Evolutionary conservation across 2,329 filamentous ascomycete genomes (phyloP), one percentile per base, ranked within the genome.

Genomic region (Epichloe amarillans): DNA sequence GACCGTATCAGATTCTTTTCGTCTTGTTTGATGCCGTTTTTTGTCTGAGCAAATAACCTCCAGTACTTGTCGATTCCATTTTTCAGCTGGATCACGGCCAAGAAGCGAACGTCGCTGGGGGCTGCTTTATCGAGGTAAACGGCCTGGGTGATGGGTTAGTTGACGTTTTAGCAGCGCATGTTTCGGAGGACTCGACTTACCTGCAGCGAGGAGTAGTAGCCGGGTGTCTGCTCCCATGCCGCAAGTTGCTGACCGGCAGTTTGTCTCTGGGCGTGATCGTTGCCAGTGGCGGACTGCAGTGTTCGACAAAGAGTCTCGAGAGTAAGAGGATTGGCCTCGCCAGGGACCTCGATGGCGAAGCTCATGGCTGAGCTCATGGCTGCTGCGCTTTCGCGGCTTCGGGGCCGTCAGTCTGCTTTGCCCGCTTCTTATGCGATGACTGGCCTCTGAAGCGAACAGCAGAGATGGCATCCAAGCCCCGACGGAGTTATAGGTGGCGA

Each of bases 51-150:
- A 76, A 88, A 62, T n/a, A 69, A 58, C 14, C 93, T 79, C 93
- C 93, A 98, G 67, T 89, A 88, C 64, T 85, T 89, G 64, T 97
- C 91, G 66, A 97, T 90, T 50, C 90, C 93, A 66, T 97, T 96
- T 66, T 97, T 97, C 50, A 98, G 76, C 64, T 95, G 87, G 58
- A 97, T 95, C 52, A 97, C 81, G 50, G 91, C 86, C 11, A 96
- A 82, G 61, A 95, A 89, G 54, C 93, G 86, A 49, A 91, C 79
- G 60, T 94, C 83, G 52, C 80, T 69, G 1, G 88, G 86, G 1
- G 94, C 72, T 2, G 81, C 80, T 54, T 81, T 82, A 69, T 95
- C 86, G 55, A 95, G 76, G 64, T 90, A 96, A 37, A 88, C 79
- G 58, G 83, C 77, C 84, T 94, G 61, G 35, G 35, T 15, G 3